Conservation (phyloP, 805 yeast species). For the Myxozyma geophila region DNA sequence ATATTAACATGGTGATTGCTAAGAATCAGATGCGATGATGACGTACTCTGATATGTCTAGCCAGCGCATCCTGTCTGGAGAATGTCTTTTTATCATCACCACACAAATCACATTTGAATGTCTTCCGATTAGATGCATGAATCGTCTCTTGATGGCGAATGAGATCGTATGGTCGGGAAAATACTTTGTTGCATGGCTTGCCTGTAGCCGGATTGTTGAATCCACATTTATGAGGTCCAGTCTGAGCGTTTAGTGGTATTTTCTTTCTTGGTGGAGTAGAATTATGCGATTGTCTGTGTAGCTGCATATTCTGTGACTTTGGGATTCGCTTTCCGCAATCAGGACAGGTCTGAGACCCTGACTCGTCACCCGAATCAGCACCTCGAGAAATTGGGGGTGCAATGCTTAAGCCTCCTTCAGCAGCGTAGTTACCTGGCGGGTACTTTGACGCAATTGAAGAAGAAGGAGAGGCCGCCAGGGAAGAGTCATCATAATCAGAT, state of each 20-base stretch:
- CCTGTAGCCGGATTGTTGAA: conserved; percentile 66
- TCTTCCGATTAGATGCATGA: conserved; percentile 84
- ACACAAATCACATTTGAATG: conserved; percentile 85
- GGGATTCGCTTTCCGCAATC: conserved; percentile 32
- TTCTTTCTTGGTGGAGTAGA: conserved; percentile 33
- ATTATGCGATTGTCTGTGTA: conserved; percentile 24
- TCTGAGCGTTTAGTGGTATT: conserved; percentile 33
- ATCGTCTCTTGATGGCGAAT: conserved; percentile 96
- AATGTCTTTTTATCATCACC: conserved; percentile 81
- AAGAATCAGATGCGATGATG: not conserved
- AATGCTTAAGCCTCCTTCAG: conserved; percentile 4
- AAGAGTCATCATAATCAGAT: conserved; percentile 24
- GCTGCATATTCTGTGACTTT: conserved; percentile 16
- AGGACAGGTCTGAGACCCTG: conserved; percentile 15
- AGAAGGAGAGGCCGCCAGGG: conserved; percentile 20
- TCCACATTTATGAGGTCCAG: conserved; percentile 55
- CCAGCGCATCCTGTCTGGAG: conserved; percentile 90
- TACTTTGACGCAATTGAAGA: conserved; percentile 15
- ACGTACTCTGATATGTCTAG: conserved; percentile 86
- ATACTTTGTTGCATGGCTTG: conserved; percentile 70
- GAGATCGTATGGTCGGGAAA: conserved; percentile 92
- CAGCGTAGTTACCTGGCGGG: not conserved
- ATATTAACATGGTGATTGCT: not conserved
- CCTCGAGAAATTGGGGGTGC: conserved; percentile 8
- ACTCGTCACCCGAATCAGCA: conserved; percentile 14